Base-by-base conservation (phyloP, 176 grass and related monocot genomes). In the Saccharum officinarum region DNA sequence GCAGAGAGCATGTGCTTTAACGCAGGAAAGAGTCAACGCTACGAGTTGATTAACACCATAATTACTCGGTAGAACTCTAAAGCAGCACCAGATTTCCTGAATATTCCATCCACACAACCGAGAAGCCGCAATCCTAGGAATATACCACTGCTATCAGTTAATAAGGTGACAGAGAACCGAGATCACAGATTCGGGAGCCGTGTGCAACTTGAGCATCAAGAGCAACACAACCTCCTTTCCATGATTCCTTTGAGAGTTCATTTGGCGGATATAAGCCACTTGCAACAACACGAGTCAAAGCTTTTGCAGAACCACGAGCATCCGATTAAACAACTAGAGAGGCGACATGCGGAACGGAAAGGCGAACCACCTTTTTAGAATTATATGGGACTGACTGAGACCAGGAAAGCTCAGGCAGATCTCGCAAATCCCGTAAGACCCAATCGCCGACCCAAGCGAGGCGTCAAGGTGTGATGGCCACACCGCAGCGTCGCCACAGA, bases 381-480 rank as follows among this genome's bases (percentile, higher is more conserved):
- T 37, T 80, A 87, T 87, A 71, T 44, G 2, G n/a, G 60, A 46
- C 25, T 14, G 69, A 49, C 40, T 79, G 60, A 73, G 81, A 33
- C 50, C 33, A 71, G 28, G 77, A 81, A 88, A 84, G 76, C 69
- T 70, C 70, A n/a, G 62, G 71, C 85, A 87, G 89, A 91, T 91
- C 89, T 87, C 77, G 18, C 59, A 80, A 80, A 70, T 80, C 66
- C 83, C 75, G 39, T 45, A 63, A 36, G 81, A 79, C 14, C 39
- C 50, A 63, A 65, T 36, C 36, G 3, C 4, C 46, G 20, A 42
- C 36, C n/a, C 4, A 70, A 77, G 57, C 78, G 88, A 23, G 37
- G 20, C 28, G 41, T 71, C 14, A 20, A 38, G 11, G 14, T 10
- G 67, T 9, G 54, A 45, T 49, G 59, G 55, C 59, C n/a, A 81